Percentiles rank a stretch among this genome's conserved stretches.
These are phyloP conservation scores for Diaporthe destruens DNA, from an alignment of 2,329 filamentous ascomycete genomes.

Conservation along the genomic window DNA sequence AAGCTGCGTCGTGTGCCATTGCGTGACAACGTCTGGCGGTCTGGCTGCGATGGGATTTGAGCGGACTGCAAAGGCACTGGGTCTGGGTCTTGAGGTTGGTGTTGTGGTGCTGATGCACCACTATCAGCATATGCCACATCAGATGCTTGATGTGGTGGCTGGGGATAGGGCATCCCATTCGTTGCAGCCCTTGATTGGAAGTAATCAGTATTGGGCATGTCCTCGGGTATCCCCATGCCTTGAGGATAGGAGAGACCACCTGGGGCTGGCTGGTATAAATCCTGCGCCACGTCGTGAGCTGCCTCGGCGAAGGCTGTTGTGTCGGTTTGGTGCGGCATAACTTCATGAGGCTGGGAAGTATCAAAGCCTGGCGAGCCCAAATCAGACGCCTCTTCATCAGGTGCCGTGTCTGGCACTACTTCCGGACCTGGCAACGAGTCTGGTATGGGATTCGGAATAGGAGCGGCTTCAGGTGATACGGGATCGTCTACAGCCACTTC, in stretches of 20 bases:
- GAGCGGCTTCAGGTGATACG: neutral
- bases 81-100: conserved; percentile 11
- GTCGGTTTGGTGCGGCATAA: conserved; percentile 46
- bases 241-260: conserved; percentile 46
- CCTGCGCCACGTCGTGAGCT: conserved; percentile 42
- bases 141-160: conserved; percentile 33
- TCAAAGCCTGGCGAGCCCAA: conserved; percentile 40
- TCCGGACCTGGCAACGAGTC: neutral
- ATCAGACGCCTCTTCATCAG: conserved; percentile 40
- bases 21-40: conserved; percentile 1
- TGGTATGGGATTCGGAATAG: neutral
- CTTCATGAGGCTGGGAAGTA: conserved; percentile 45
- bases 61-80: conserved; percentile 5
- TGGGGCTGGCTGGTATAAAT: conserved; percentile 49
- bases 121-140: conserved; percentile 23
- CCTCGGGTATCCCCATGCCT: conserved; percentile 30
- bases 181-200: conserved; percentile 21
- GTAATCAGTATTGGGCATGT: conserved; percentile 34
- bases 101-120: neutral
- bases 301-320: conserved; percentile 40
- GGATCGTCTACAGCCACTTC: conserved; percentile 28
- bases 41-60: conserved; percentile 20
- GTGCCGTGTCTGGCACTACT: neutral
- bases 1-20: conserved; percentile 36
- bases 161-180: conserved; percentile 29